These are phyloP conservation scores for Diaporthe citri DNA, from an alignment of 2,329 filamentous ascomycete genomes.

Conservation along the genomic window DNA sequence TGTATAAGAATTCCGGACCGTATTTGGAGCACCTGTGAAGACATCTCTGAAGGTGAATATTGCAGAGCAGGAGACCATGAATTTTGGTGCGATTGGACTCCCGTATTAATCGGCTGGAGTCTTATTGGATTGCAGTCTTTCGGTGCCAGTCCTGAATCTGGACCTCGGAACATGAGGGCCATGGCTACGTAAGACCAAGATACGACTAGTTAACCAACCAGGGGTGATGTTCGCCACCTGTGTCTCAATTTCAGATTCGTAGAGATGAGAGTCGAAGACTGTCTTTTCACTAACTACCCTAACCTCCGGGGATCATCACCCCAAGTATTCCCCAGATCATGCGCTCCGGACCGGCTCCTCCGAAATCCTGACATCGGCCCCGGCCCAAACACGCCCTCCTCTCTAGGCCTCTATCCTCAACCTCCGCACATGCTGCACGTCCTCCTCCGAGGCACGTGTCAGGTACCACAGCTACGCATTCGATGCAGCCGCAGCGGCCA, in stretches of 20 bases:
- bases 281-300: no score
- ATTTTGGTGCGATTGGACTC: neutral
- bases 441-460: neutral
- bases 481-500: neutral
- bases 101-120: no score
- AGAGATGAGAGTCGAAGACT: accelerated
- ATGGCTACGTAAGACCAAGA: no score
- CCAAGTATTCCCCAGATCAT: no score
- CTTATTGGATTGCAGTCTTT: neutral
- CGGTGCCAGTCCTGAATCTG: neutral
- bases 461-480: neutral
- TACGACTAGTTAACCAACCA: no score
- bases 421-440: neutral
- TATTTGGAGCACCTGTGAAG: no score
- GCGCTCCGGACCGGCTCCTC: neutral
- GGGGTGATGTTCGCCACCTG: no score
- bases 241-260: no score
- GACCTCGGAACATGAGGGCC: no score
- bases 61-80: neutral
- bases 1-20: no score
- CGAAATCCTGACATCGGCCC: neutral
- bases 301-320: no score
- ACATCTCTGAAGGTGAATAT: no score
- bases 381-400: neutral
- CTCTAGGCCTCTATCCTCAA: neutral